Evolutionary conservation across 2,329 filamentous ascomycete genomes (phyloP).

Genomic region (Periconia macrospinosa): DNA sequence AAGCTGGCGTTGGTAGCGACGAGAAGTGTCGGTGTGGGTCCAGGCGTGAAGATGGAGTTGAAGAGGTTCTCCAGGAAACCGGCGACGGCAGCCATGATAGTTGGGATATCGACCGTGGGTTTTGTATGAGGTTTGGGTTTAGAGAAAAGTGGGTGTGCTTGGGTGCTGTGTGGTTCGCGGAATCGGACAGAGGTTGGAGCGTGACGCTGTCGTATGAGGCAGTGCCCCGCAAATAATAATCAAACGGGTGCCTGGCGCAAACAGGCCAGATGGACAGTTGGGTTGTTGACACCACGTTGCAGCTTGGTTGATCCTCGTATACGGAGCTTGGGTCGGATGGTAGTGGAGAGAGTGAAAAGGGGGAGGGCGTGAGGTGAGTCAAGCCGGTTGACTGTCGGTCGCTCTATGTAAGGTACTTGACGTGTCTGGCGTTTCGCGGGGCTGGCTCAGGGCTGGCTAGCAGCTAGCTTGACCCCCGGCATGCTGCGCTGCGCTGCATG

Average conservation of each 20-base stretch:
- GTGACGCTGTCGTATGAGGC: slow-evolving; percentile 12
- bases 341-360: background rate
- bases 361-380: background rate
- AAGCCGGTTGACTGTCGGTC: background rate
- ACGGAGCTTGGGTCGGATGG: background rate
- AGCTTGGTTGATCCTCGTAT: background rate
- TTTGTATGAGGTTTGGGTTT: background rate
- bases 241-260: slow-evolving; percentile 23
- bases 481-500: background rate
- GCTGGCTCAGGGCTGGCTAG: slow-evolving; percentile 6
- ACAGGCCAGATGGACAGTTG: slow-evolving; percentile 12
- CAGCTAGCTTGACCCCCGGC: slow-evolving; percentile 3
- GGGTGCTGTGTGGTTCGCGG: background rate
- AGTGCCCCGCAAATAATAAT: slow-evolving; percentile 12
- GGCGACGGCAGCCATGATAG: slow-evolving; percentile 51
- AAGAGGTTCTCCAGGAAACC: slow-evolving; percentile 74
- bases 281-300: slow-evolving; percentile 14
- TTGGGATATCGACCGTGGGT: background rate
- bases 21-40: slow-evolving; percentile 83
- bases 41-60: slow-evolving; percentile 91
- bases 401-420: slow-evolving; percentile 10
- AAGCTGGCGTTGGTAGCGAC: slow-evolving; percentile 90
- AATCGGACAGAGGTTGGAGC: background rate
- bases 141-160: slow-evolving; percentile 1
- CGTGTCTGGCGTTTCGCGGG: slow-evolving; percentile 22